Base-by-base conservation (phyloP, 2,329 filamentous ascomycete species). In the Neodidymelliopsis sp. region DNA sequence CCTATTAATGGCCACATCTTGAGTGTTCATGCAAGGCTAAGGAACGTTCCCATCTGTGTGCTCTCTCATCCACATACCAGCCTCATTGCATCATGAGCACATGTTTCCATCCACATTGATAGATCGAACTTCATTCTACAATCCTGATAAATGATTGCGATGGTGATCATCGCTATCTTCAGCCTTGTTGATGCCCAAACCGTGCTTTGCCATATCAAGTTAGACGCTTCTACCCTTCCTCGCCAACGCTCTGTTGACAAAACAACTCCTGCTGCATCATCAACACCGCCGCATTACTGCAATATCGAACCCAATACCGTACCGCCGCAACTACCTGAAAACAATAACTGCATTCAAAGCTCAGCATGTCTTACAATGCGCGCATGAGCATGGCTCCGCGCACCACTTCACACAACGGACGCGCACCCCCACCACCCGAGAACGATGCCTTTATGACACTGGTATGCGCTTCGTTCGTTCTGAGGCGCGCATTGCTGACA, bases 391-490 rank as follows among this genome's bases (percentile, higher is more conserved):
- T 75, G 65, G 78, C 75, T 59, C 75, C 75, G 40, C 69, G 65
- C 58, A 69, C 70, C 53, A 70, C 73, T 11, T 70, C 72, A 16
- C 66, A 64, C 66, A 77, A 69, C 44, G 67, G 67, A 64, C 74
- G 70, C 60, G 67, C 65, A 37, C 69, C 69, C 30, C 71, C 73
- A 35, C 71, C 74, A 12, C 74, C 78, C 34, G 75, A 78, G 44
- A 68, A 71, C 41, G 77, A 81, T 62, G 74, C 75, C 2, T 80
- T 80, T 65, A 80, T 80, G 77, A 79, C 74, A 35, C 57, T 80
- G 69, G 78, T 79, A 71, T 53, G 69, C 31, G 13, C 47, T 40
- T 6, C 22, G 4, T 28, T 25, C 9, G 12, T 2, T 30, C 6
- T 5, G 11, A n/a, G 18, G 29, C 20, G 23, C 43, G 15, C 31